phyloP scores from a whole-genome alignment of 2,329 filamentous ascomycete genomes.

The Didymellaceae sp. region DNA sequence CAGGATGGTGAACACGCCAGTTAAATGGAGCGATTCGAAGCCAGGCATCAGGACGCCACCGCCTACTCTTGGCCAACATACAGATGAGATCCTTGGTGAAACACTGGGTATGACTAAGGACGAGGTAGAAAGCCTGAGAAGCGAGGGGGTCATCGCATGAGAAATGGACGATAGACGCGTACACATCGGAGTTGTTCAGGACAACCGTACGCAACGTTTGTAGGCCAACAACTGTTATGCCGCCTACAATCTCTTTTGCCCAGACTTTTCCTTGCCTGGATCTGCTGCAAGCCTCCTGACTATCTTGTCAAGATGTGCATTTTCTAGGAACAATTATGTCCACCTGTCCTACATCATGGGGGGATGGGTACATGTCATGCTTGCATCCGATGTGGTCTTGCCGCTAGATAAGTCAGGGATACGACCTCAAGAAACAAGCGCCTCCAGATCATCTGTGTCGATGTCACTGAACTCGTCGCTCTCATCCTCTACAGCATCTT shows the following conservation, averaged over 20 bases:
- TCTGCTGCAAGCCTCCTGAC: too few species aligned
- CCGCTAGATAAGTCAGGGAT: neutral
- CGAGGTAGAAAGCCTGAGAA: conserved; percentile 41
- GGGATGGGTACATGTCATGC: neutral
- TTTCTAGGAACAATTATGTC: too few species aligned
- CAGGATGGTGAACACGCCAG: conserved; percentile 89
- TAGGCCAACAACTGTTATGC: too few species aligned
- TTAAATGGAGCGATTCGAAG: conserved; percentile 87
- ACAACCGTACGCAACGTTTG: too few species aligned
- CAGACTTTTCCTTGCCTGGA: too few species aligned
- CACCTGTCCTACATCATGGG: too few species aligned
- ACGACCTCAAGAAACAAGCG: conserved; percentile 5
- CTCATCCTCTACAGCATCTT: neutral
- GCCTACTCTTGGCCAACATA: conserved; percentile 70
- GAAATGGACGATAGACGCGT: neutral
- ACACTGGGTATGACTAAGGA: conserved; percentile 40
- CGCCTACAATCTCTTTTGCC: too few species aligned
- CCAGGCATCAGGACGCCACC: conserved; percentile 79
- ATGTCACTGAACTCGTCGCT: conserved; percentile 11
- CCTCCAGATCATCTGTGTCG: conserved; percentile 15
- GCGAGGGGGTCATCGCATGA: conserved; percentile 46
- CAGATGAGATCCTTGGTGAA: conserved; percentile 44
- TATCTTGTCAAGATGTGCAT: too few species aligned
- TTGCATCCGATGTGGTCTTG: neutral
- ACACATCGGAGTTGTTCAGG: too few species aligned